These are phyloP conservation scores for Venturia oleaginea DNA, from an alignment of 2,329 filamentous ascomycete genomes.

Conservation along the genomic window DNA sequence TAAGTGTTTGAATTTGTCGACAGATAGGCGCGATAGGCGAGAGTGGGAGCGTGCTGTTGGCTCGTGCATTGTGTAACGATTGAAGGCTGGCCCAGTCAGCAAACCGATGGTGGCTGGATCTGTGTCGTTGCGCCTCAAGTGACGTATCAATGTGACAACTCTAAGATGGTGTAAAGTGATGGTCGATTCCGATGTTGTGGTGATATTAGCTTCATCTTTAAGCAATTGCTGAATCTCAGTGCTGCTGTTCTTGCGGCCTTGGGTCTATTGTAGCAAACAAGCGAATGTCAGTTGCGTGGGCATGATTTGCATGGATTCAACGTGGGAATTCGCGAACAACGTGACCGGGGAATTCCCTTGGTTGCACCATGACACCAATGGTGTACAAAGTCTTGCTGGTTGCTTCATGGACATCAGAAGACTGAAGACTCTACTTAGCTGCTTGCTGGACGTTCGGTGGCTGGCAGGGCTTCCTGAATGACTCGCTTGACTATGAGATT, in stretches of 20 bases:
- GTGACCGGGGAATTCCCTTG: neutral
- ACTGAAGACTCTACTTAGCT: neutral
- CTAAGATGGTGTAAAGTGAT: neutral
- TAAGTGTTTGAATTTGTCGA: neutral
- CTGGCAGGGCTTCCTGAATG: neutral
- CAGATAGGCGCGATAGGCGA: neutral
- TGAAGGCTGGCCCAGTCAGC: neutral
- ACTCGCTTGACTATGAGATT: neutral
- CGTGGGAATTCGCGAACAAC: neutral
- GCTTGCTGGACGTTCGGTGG: neutral
- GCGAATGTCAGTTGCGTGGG: neutral
- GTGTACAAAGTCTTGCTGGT: neutral
- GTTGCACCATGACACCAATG: neutral
- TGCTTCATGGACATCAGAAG: conserved; percentile 4
- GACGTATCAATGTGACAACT: neutral
- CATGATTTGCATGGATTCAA: neutral
- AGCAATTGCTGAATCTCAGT: neutral
- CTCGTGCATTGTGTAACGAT: neutral
- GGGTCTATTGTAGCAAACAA: neutral
- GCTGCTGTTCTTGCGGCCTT: neutral
- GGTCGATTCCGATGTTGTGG: neutral
- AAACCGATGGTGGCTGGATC: conserved; percentile 4
- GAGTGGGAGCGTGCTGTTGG: neutral
- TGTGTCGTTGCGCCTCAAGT: neutral
- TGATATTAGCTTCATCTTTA: neutral